These are phyloP conservation scores for Huntiella omanensis DNA, from an alignment of 2,329 filamentous ascomycete species.

Conservation along the genomic window DNA sequence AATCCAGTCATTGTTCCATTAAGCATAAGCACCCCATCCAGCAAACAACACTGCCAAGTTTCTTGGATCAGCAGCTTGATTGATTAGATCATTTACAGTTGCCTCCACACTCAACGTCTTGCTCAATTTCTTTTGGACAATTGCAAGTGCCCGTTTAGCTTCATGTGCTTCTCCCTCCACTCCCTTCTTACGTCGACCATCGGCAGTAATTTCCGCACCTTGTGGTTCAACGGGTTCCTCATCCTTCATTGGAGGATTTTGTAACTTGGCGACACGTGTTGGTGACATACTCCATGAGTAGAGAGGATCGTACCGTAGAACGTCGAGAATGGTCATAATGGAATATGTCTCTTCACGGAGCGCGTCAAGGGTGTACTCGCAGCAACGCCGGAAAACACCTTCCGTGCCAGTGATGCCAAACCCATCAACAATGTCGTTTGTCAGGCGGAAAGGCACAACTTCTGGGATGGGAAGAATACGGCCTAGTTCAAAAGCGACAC, in stretches of 20 bases:
- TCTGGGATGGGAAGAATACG: slow-evolving; percentile 90
- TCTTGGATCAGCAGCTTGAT: slow-evolving; percentile 80
- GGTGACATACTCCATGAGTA: slow-evolving; percentile 88
- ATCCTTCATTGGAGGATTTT: slow-evolving; percentile 25
- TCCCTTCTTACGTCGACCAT: slow-evolving; percentile 7
- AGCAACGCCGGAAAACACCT: slow-evolving; percentile 92
- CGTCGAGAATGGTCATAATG: slow-evolving; percentile 97
- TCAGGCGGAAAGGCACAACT: slow-evolving; percentile 85
- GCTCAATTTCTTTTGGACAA: slow-evolving; percentile 88
- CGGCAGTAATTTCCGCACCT: slow-evolving; percentile 8
- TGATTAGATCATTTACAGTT: slow-evolving; percentile 92
- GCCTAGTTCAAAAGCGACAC: slow-evolving; percentile 91
- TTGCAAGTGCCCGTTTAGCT: slow-evolving; percentile 75
- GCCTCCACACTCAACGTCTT: slow-evolving; percentile 88
- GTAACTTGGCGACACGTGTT: slow-evolving; percentile 42
- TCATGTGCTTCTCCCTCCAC: slow-evolving; percentile 42
- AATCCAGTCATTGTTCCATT: slow-evolving; percentile 6
- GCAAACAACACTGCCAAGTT: slow-evolving; percentile 84
- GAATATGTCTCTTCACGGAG: slow-evolving; percentile 87
- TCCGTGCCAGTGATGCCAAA: slow-evolving; percentile 94
- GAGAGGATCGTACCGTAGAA: slow-evolving; percentile 90
- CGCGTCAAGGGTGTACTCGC: slow-evolving; percentile 90
- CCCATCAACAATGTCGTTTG: slow-evolving; percentile 84
- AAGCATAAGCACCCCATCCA: slow-evolving; percentile 30
- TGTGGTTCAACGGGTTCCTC: slow-evolving; percentile 20